Base-by-base conservation (phyloP, 148 eudicot species). In the Chenopodium formosanum region DNA sequence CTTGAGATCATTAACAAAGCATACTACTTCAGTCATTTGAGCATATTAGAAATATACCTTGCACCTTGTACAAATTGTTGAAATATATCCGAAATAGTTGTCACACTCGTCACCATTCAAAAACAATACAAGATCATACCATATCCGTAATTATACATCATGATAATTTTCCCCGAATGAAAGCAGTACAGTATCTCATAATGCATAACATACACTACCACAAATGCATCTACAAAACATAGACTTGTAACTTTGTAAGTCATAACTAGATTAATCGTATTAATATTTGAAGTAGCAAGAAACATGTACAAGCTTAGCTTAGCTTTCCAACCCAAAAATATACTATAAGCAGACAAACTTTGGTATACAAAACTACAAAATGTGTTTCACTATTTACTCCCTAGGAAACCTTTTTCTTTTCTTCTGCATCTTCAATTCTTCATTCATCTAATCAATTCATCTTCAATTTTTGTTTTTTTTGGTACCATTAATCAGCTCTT, bases 401-500 rank as follows among this genome's bases (percentile, higher is more conserved):
- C n/a, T 71, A 13, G 19, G 74, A 27, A 64, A 5, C 27, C n/a
- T 22, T 81, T 75, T 29, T 14, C 16, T 32, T 23, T 0, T 16
- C 44, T 40, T 40, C 44, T 40, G 44, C 44, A 40, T 6, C 50
- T 5, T 29, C 74, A 71, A 56, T 56, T 14, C 56, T 10, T 52
- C 62, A 56, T 56, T 71, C 52, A 31, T 23, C 81, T 48, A 13
- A 71, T 69, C 10, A 40, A 58, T 17, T 46, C 62, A 44, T 29
- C 4, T 53, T 40, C 44, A 40, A 40, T 40, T 40, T 40, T 40
- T 40, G 7, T 40, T 9, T 73, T 53, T 87, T 56, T 56, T 56
- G 16, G 4, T 50, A 56, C 20, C 62, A 14, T 56, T 1, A 56
- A 73, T 90, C 89, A 56, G 91, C 97, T 84, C 88, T 92, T 60